These are phyloP conservation scores for Acacia pycnantha DNA, from an alignment of 331 rosid genomes.

Conservation along the genomic window DNA sequence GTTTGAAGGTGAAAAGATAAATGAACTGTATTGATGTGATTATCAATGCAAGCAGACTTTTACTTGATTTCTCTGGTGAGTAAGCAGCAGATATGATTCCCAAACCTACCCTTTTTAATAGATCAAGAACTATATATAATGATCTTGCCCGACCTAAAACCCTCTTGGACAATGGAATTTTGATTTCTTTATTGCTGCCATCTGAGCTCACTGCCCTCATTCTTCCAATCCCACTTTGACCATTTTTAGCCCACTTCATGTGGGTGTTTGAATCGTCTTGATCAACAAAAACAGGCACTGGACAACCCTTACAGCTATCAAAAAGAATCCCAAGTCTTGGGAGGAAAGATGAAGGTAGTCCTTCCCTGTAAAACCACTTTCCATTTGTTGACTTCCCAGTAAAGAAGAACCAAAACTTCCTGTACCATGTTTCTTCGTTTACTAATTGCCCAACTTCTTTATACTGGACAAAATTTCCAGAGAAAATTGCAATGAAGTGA, in stretches of 20 bases:
- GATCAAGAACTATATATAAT: slow-evolving; percentile 53
- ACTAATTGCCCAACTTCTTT: slow-evolving; percentile 44
- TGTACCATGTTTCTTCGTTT: slow-evolving; percentile 40
- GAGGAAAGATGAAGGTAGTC: slow-evolving; percentile 51
- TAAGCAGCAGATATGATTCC: slow-evolving; percentile 58
- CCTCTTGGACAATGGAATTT: slow-evolving; percentile 30
- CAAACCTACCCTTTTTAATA: slow-evolving; percentile 48
- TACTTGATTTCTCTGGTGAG: slow-evolving; percentile 46
- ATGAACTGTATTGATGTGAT: slow-evolving; percentile 51
- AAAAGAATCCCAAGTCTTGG: slow-evolving; percentile 55
- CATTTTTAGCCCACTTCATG: slow-evolving; percentile 43
- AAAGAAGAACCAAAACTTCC: slow-evolving; percentile 40
- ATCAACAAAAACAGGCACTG: slow-evolving; percentile 37
- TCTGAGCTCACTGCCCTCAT: slow-evolving; percentile 38
- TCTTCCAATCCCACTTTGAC: slow-evolving; percentile 42
- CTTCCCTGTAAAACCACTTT: slow-evolving; percentile 57
- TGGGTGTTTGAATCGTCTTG: slow-evolving; percentile 43
- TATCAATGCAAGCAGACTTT: slow-evolving; percentile 47
- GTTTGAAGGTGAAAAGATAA: slow-evolving; percentile 47
- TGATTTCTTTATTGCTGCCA: slow-evolving; percentile 50
- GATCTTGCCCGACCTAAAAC: slow-evolving; percentile 53
- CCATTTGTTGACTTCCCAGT: slow-evolving; percentile 49
- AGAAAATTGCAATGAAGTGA: slow-evolving; percentile 49
- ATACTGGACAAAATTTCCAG: slow-evolving; percentile 45
- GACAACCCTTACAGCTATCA: slow-evolving; percentile 51